Conservation (phyloP, 2,329 filamentous ascomycete genomes). For the Phyllosticta ampelicida region DNA sequence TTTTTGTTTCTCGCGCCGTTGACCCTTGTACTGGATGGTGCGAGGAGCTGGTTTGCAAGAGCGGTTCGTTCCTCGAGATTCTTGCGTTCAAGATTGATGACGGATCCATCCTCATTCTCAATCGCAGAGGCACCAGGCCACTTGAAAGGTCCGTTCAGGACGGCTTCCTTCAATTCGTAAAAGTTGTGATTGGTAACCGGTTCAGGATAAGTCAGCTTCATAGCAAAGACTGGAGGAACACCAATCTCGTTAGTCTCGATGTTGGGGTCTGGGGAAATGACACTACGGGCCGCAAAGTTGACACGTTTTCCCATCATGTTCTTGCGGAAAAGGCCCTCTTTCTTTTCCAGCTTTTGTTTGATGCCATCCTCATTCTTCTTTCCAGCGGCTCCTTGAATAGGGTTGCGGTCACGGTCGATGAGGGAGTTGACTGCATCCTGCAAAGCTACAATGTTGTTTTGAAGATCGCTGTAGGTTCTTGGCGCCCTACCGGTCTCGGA, state of each 20-base stretch:
- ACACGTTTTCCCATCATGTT: conserved; percentile 99
- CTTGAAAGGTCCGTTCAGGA: conserved; percentile 85
- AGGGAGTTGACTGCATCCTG: conserved; percentile 89
- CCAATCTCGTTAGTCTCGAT: conserved; percentile 99
- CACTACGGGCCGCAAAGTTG: conserved; percentile 93
- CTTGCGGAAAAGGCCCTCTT: conserved; percentile 94
- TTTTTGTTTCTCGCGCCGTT: conserved; percentile 84
- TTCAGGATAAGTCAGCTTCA: conserved; percentile 91
- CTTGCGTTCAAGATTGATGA: conserved; percentile 79
- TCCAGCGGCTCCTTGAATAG: conserved; percentile 65
- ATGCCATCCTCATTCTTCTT: conserved; percentile 82
- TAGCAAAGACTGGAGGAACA: conserved; percentile 94
- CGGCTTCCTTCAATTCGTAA: conserved; percentile 87
- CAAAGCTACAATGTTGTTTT: conserved; percentile 70
- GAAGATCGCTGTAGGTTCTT: conserved; percentile 63
- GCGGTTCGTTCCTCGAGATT: conserved; percentile 78
- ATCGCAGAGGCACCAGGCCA: conserved; percentile 94
- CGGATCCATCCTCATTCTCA: conserved; percentile 88
- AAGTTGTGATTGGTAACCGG: conserved; percentile 97
- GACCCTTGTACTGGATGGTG: conserved; percentile 63
- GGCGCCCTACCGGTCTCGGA: conserved; percentile 32
- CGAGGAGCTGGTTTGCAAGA: conserved; percentile 84
- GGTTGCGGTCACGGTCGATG: conserved; percentile 81
- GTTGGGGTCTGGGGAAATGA: conserved; percentile 96
- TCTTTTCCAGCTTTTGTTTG: conserved; percentile 97